Conservation (phyloP, 2,329 filamentous ascomycete species). For the Helicocarpus griseus region DNA sequence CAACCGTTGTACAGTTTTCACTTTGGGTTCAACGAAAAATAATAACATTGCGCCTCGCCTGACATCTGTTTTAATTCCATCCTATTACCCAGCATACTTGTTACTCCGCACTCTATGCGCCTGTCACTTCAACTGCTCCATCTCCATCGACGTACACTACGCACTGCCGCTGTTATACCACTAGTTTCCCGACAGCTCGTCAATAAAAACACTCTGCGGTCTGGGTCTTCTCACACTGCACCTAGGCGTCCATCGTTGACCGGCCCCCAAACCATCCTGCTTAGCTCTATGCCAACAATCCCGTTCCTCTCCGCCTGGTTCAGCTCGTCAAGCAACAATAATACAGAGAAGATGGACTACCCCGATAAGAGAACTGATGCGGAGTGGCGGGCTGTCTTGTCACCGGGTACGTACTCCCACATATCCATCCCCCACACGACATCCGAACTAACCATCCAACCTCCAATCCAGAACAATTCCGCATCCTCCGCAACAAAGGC, state of each 20-base stretch:
- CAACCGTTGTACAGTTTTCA: too few relatives aligned
- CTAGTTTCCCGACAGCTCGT: not conserved
- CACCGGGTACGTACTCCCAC: conserved; percentile 44
- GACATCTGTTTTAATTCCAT: too few relatives aligned
- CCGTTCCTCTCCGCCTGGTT: conserved; percentile 73
- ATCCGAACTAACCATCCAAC: not conserved
- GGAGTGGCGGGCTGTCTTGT: conserved; percentile 85
- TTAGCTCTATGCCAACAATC: conserved; percentile 64
- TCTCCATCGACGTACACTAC: not conserved
- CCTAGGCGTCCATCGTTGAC: not conserved
- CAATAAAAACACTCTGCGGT: not conserved
- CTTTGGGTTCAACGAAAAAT: too few relatives aligned
- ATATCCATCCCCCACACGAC: conserved; percentile 17
- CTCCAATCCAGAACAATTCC: conserved; percentile 72
- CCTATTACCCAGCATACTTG: too few relatives aligned
- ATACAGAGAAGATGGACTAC: conserved; percentile 13
- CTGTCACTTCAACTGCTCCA: not conserved
- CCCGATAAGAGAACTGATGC: conserved; percentile 68
- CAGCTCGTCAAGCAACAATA: conserved; percentile 44
- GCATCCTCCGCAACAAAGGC: conserved; percentile 81
- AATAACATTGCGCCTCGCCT: too few relatives aligned
- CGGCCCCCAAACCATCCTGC: conserved; percentile 23
- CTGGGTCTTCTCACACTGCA: not conserved
- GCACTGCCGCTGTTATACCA: not conserved
- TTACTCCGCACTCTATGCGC: not conserved